A percentile compares a stretch with the other conserved stretches of the same genome.
Conservation (phyloP, 208 protist genomes). For the Leishmania tarentolae region DNA sequence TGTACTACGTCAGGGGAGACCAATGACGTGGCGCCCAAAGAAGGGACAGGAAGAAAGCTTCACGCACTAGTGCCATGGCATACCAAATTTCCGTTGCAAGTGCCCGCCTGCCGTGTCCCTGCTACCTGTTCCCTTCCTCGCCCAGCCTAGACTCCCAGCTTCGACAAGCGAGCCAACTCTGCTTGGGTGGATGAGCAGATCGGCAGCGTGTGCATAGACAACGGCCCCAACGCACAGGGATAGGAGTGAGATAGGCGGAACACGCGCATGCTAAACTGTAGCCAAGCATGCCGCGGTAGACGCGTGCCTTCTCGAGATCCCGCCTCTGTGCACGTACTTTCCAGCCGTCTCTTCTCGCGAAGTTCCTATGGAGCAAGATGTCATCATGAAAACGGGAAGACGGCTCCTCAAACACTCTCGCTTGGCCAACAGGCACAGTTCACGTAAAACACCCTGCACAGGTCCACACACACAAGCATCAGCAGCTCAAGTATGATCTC, state of each 20-base stretch:
- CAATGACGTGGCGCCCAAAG: background rate
- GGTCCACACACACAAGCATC: background rate
- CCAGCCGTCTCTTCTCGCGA: slow-evolving; percentile 29
- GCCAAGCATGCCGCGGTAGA: background rate
- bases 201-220: background rate
- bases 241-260: background rate
- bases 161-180: background rate
- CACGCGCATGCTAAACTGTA: background rate
- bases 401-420: slow-evolving; percentile 30
- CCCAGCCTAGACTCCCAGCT: background rate
- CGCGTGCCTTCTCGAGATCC: background rate
- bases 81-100: background rate
- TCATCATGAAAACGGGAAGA: slow-evolving; percentile 15
- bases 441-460: background rate
- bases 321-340: background rate
- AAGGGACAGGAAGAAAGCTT: background rate
- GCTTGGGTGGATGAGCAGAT: background rate
- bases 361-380: slow-evolving; percentile 47
- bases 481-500: slow-evolving; percentile 10
- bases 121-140: background rate
- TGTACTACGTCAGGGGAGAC: background rate
- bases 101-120: background rate
- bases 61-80: background rate
- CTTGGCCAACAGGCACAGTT: background rate
- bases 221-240: background rate